A percentile compares a stretch with the other conserved stretches of the same genome.
Conservation (phyloP, 352 stramenopile genomes). For the Phytopythium ostracodes region DNA sequence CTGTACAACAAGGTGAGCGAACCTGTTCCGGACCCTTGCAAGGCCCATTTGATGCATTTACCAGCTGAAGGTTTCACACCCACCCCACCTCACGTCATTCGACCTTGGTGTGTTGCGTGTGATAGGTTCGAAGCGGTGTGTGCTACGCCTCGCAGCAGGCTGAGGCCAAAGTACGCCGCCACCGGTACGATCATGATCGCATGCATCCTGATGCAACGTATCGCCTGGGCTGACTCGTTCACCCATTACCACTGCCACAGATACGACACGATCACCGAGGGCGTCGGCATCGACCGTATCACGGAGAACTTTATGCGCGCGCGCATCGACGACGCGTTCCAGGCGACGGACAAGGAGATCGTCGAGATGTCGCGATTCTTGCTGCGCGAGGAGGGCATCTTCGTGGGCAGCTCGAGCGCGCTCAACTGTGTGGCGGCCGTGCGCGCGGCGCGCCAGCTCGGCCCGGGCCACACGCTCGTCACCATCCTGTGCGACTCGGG, state of each 20-base stretch:
- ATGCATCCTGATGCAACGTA: neutral
- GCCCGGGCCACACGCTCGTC: conserved; percentile 77
- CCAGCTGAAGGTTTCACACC: too few species aligned
- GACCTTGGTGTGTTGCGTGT: neutral
- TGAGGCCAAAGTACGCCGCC: conserved; percentile 88
- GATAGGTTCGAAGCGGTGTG: conserved; percentile 88
- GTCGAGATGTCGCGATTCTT: conserved; percentile 98
- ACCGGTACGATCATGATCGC: conserved; percentile 56
- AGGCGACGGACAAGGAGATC: conserved; percentile 93
- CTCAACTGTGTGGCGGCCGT: conserved; percentile 86
- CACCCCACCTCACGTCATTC: too few species aligned
- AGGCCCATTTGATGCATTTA: too few species aligned
- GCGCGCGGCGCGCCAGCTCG: conserved; percentile 65
- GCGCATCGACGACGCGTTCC: conserved; percentile 85
- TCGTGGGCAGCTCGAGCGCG: conserved; percentile 90
- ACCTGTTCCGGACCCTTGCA: neutral
- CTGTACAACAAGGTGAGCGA: conserved; percentile 91
- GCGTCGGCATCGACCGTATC: conserved; percentile 97
- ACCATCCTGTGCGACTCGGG: conserved; percentile 89
- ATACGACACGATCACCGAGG: conserved; percentile 98
- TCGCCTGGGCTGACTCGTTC: neutral
- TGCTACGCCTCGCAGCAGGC: conserved; percentile 94
- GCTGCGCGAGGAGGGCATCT: conserved; percentile 94
- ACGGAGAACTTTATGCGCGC: conserved; percentile 95
- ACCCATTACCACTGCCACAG: conserved; percentile 24